Conservation (phyloP, 2,329 filamentous ascomycete species). For the Aspergillus latus region DNA sequence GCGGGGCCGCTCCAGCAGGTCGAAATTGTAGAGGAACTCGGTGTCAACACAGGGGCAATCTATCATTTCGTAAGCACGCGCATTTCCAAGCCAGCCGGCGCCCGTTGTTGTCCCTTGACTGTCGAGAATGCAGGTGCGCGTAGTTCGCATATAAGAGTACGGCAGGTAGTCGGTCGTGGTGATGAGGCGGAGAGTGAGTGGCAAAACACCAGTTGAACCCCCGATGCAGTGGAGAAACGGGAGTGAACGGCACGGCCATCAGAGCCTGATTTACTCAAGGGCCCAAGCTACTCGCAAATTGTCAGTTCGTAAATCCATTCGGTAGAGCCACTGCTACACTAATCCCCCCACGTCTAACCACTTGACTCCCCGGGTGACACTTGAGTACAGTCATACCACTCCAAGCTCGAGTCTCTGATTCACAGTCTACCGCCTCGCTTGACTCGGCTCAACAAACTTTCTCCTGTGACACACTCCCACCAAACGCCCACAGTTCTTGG, state of each 20-base stretch:
- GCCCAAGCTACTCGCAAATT: too few species aligned
- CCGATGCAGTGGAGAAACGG: conserved; percentile 5
- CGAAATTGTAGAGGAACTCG: conserved; percentile 12
- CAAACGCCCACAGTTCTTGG: conserved; percentile 4
- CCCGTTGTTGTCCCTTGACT: not conserved
- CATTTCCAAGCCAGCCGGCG: not conserved
- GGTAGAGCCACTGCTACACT: not conserved
- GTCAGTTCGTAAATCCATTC: not conserved
- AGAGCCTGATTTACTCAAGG: not conserved
- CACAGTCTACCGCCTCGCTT: not conserved
- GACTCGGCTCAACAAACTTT: not conserved
- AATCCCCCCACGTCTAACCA: not conserved
- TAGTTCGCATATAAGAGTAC: conserved; percentile 3
- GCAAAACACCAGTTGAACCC: conserved; percentile 15
- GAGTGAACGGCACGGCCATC: not conserved
- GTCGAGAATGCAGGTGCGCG: conserved; percentile 15
- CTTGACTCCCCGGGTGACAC: not conserved
- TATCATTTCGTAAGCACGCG: conserved; percentile 8
- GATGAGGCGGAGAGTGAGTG: conserved; percentile 19
- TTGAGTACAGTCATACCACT: not conserved
- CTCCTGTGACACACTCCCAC: not conserved
- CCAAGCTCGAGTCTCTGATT: not conserved
- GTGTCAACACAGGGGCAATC: conserved; percentile 9
- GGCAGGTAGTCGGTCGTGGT: conserved; percentile 9
- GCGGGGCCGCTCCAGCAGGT: conserved; percentile 10